Conservation (phyloP, 345 rosid species). For the Carallia pectinifolia region DNA sequence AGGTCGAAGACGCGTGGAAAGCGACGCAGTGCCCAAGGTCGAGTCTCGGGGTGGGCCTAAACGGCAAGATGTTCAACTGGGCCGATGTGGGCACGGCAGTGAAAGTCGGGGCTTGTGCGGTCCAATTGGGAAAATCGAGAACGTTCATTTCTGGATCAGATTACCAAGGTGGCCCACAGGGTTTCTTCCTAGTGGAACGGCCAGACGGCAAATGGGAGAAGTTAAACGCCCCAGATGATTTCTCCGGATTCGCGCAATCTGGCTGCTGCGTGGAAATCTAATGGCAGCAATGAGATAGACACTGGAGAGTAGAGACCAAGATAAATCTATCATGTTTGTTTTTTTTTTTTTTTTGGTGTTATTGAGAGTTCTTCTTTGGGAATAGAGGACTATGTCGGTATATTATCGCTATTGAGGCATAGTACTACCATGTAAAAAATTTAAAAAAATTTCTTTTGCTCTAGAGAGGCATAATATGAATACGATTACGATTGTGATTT, state of each 20-base stretch:
- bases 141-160: slow-evolving; percentile 50
- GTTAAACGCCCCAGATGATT: slow-evolving; percentile 37
- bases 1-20: slow-evolving; percentile 47
- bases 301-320: too few species aligned
- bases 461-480: too few species aligned
- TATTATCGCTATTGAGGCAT: too few species aligned
- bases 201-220: slow-evolving; percentile 41
- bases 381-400: too few species aligned
- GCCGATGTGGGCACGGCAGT: slow-evolving; percentile 10
- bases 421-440: too few species aligned
- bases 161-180: slow-evolving; percentile 48
- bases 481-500: too few species aligned
- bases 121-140: slow-evolving; percentile 24
- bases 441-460: too few species aligned
- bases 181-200: slow-evolving; percentile 37
- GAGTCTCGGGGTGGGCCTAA: slow-evolving; percentile 12
- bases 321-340: too few species aligned
- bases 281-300: background rate
- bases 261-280: slow-evolving; percentile 55
- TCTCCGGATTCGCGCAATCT: slow-evolving; percentile 56
- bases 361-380: too few species aligned
- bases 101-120: slow-evolving; percentile 41
- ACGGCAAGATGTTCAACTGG: slow-evolving; percentile 7
- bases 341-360: too few species aligned
- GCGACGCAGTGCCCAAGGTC: slow-evolving; percentile 37